These are phyloP conservation scores for Malus fusca DNA, from an alignment of 306 rosid genomes.

Conservation along the genomic window DNA sequence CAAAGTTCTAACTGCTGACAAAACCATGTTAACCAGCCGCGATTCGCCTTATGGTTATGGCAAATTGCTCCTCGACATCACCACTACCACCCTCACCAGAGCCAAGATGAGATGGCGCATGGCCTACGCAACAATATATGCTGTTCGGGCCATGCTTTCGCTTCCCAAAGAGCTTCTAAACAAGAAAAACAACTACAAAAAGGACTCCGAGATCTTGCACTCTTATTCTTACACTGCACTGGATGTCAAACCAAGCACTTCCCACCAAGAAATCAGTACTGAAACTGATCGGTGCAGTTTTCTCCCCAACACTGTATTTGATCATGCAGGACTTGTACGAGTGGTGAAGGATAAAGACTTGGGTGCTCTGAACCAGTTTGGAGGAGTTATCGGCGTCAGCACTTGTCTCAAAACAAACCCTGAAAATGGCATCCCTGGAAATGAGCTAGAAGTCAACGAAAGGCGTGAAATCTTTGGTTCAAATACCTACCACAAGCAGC, in stretches of 20 bases:
- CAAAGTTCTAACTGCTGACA: background rate
- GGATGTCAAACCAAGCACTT: background rate
- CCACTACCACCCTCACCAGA: constrained; percentile 5
- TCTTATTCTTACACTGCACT: constrained; percentile 13
- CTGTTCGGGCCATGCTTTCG: constrained; percentile 43
- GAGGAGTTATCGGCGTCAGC: constrained; percentile 43
- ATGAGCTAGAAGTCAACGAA: constrained; percentile 21
- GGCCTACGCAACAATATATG: constrained; percentile 45
- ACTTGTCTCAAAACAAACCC: constrained; percentile 31
- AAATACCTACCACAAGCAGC: constrained; percentile 59
- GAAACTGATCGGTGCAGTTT: background rate
- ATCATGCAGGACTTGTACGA: constrained; percentile 22
- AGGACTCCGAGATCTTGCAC: constrained; percentile 14
- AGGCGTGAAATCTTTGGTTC: constrained; percentile 44
- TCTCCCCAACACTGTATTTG: constrained; percentile 9
- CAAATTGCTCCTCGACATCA: constrained; percentile 3
- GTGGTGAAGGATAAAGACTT: constrained; percentile 47
- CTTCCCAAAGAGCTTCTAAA: constrained; percentile 33
- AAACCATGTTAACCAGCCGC: background rate
- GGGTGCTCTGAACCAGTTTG: constrained; percentile 15
- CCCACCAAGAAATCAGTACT: background rate
- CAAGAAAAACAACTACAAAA: constrained; percentile 24
- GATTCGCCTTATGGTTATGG: background rate
- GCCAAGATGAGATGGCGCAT: constrained; percentile 62
- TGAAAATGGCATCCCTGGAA: constrained; percentile 37